Evolutionary conservation across 2,329 filamentous ascomycete species (phyloP).

Genomic region (Neonectria neomacrospora): DNA sequence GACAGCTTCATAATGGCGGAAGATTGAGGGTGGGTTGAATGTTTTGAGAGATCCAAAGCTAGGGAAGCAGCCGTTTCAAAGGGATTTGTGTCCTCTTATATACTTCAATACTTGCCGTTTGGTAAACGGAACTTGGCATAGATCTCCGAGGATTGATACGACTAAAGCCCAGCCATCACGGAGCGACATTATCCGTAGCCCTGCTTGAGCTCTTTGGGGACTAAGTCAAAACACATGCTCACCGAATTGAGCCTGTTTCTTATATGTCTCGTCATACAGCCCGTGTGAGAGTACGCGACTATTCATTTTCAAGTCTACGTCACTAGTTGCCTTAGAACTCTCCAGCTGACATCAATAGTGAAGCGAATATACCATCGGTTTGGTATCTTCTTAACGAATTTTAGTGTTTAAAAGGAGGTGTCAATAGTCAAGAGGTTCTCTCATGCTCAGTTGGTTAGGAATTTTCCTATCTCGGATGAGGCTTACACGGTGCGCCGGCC

Average conservation of each 20-base stretch:
- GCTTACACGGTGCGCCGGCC: neutral
- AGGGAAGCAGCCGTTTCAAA: neutral
- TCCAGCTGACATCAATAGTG: neutral
- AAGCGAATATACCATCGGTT: neutral
- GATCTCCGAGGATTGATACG: neutral
- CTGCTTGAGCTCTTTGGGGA: neutral
- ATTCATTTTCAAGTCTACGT: neutral
- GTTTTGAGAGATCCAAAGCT: neutral
- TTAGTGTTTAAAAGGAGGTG: neutral
- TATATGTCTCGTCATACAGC: neutral
- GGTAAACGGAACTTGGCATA: neutral
- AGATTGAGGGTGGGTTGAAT: neutral
- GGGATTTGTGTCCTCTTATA: neutral
- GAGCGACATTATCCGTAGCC: neutral
- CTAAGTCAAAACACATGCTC: neutral
- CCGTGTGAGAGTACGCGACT: neutral
- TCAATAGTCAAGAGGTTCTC: neutral
- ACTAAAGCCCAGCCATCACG: neutral
- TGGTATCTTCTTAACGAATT: neutral
- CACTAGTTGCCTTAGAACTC: neutral
- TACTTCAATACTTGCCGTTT: neutral
- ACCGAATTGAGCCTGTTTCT: neutral
- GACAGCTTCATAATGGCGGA: constrained; percentile 7
- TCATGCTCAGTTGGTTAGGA: neutral
- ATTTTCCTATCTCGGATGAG: neutral